Evolutionary conservation across 768 basidiomycete genomes (phyloP).

Genomic region (Cytidiella melzeri): DNA sequence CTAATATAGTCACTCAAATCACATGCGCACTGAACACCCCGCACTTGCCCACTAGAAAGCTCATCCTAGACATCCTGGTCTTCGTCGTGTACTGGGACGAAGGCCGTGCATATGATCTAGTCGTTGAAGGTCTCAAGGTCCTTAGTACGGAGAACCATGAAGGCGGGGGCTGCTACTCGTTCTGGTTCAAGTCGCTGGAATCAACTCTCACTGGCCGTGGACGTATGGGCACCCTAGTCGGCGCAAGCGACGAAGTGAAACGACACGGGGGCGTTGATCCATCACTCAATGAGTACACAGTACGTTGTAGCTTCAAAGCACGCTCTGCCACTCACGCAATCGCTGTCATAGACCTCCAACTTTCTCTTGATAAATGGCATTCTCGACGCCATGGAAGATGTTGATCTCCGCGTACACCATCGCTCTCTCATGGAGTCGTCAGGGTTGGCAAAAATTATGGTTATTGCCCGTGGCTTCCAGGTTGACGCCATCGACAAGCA

Average conservation of each 20-base stretch:
- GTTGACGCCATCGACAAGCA: constrained; percentile 61
- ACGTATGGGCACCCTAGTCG: constrained; percentile 92
- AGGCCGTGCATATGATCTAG: constrained; percentile 53
- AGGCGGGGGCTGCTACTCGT: constrained; percentile 63
- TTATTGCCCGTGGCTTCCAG: constrained; percentile 60
- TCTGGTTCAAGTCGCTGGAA: constrained; percentile 86
- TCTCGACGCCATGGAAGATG: constrained; percentile 59
- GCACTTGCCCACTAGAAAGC: constrained; percentile 69
- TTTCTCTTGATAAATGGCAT: constrained; percentile 68
- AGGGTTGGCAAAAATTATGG: constrained; percentile 69
- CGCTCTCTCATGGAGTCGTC: constrained; percentile 87
- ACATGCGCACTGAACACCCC: constrained; percentile 79
- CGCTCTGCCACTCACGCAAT: background rate
- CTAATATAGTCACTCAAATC: constrained; percentile 71
- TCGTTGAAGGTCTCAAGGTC: constrained; percentile 68
- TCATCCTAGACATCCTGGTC: constrained; percentile 71
- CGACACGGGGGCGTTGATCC: constrained; percentile 59
- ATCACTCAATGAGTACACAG: constrained; percentile 80
- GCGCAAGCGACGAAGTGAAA: constrained; percentile 87
- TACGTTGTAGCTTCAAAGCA: constrained; percentile 31
- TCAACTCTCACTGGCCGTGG: constrained; percentile 75
- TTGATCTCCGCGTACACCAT: constrained; percentile 81
- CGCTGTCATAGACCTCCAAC: constrained; percentile 51
- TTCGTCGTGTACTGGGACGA: constrained; percentile 66
- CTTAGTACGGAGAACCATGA: constrained; percentile 61